A percentile compares a stretch with the other conserved stretches of the same genome.
phyloP scores from a whole-genome alignment of 1,139 yeast species.

The Candida sanyaensis region DNA sequence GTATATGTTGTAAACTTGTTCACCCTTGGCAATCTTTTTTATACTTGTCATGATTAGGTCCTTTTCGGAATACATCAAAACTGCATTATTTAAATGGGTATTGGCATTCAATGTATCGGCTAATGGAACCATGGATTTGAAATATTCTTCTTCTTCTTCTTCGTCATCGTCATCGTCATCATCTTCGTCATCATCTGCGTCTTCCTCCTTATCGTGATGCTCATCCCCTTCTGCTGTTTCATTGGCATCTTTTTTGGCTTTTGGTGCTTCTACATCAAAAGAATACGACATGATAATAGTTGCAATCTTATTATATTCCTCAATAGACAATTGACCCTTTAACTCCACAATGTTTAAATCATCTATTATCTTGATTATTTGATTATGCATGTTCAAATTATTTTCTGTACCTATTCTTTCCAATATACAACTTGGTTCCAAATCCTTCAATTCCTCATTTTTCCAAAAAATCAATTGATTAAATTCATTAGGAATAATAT shows the following conservation, averaged over 20 bases:
- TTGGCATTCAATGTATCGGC: conserved; percentile 93
- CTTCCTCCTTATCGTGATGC: conserved; percentile 16
- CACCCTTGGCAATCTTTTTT: conserved; percentile 59
- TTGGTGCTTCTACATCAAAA: conserved; percentile 32
- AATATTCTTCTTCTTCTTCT: conserved; percentile 38
- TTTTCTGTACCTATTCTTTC: conserved; percentile 69
- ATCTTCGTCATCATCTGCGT: conserved; percentile 20
- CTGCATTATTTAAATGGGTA: conserved; percentile 76
- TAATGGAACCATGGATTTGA: conserved; percentile 88
- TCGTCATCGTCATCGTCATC: conserved; percentile 21
- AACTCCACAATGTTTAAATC: conserved; percentile 21
- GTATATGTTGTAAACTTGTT: conserved; percentile 84
- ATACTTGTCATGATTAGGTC: conserved; percentile 69
- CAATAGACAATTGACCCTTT: conserved; percentile 37
- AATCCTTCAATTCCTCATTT: conserved; percentile 46
- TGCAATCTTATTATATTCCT: conserved; percentile 71
- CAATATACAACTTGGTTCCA: conserved; percentile 71
- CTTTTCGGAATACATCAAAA: conserved; percentile 49
- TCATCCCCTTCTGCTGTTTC: conserved; percentile 20
- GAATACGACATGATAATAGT: conserved; percentile 51
- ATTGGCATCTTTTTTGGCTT: conserved; percentile 1
- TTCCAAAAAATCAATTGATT: conserved; percentile 83
- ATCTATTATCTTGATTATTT: conserved; percentile 23
- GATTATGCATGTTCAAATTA: conserved; percentile 61
- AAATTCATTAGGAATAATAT: conserved; percentile 65